Evolutionary conservation across 768 basidiomycete species (phyloP).

Genomic region (Naematelia aurantialba): DNA sequence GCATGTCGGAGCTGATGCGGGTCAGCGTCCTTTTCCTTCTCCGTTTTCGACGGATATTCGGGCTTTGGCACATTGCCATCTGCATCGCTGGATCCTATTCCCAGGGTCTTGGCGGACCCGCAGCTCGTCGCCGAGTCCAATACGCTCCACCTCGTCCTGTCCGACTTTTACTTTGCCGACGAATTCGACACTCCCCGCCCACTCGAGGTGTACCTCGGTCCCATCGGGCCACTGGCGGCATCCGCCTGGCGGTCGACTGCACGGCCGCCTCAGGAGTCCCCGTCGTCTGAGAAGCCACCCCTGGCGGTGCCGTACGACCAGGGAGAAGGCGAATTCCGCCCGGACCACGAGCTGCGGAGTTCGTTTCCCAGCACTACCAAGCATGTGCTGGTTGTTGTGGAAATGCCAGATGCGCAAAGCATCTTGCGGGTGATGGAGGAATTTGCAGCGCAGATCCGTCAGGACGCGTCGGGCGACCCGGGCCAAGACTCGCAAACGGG

Average conservation of each 20-base stretch:
- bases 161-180: constrained; percentile 73
- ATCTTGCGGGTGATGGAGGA: constrained; percentile 76
- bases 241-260: constrained; percentile 66
- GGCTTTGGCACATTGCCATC: constrained; percentile 55
- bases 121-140: constrained; percentile 67
- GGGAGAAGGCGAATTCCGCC: constrained; percentile 9
- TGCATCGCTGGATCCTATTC: constrained; percentile 87
- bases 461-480: neutral
- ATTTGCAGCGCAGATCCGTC: constrained; percentile 49
- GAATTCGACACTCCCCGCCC: constrained; percentile 57
- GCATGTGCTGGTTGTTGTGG: constrained; percentile 78
- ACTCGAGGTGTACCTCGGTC: constrained; percentile 83
- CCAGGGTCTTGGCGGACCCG: constrained; percentile 76
- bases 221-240: constrained; percentile 75
- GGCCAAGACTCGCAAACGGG: neutral
- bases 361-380: constrained; percentile 25
- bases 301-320: constrained; percentile 2
- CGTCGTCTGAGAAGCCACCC: no score
- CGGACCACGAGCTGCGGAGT: constrained; percentile 16
- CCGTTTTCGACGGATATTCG: constrained; percentile 71
- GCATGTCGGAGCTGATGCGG: neutral
- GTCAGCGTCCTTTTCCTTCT: constrained; percentile 61
- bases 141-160: constrained; percentile 75
- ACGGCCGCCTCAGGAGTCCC: neutral
- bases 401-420: constrained; percentile 72